A percentile compares a stretch with the other conserved stretches of the same genome.
phyloP scores from a whole-genome alignment of 768 basidiomycete genomes.

The Termitomyces titanicus region DNA sequence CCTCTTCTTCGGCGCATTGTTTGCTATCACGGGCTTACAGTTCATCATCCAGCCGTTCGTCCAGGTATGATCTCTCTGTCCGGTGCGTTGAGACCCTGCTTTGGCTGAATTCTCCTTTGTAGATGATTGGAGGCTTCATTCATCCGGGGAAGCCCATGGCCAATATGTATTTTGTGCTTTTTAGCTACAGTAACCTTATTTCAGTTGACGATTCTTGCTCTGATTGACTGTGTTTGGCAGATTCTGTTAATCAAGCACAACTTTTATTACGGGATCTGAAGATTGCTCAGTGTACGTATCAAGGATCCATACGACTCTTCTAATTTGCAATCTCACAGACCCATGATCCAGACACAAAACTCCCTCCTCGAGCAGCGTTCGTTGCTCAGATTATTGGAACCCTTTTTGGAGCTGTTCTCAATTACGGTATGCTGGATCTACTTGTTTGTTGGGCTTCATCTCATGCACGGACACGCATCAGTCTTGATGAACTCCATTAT shows the following conservation, averaged over 20 bases:
- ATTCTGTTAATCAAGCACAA: conserved; percentile 43
- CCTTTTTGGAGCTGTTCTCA: conserved; percentile 42
- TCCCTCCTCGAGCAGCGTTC: neutral
- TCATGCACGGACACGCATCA: conserved; percentile 13
- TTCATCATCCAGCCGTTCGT: conserved; percentile 48
- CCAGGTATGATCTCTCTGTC: conserved; percentile 32
- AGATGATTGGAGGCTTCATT: conserved; percentile 59
- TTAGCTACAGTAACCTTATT: conserved; percentile 37
- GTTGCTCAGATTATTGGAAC: conserved; percentile 34
- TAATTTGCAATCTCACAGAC: neutral
- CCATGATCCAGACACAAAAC: neutral
- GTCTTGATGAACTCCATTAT: conserved; percentile 62
- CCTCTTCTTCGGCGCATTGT: conserved; percentile 42
- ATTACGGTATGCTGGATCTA: conserved; percentile 30
- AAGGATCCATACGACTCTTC: neutral
- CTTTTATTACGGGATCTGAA: conserved; percentile 45
- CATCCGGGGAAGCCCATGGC: conserved; percentile 62
- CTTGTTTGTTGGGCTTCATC: neutral
- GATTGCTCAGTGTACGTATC: conserved; percentile 35
- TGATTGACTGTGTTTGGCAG: conserved; percentile 12
- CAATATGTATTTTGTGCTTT: conserved; percentile 62
- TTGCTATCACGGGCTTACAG: conserved; percentile 42
- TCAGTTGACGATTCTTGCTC: neutral
- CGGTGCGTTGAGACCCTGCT: too few relatives aligned
- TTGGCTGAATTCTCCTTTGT: conserved; percentile 26